Percentiles rank a stretch among this genome's conserved stretches.
Evolutionary conservation across 1,284 basidiomycete species (phyloP).

Genomic region (Somion occarium): DNA sequence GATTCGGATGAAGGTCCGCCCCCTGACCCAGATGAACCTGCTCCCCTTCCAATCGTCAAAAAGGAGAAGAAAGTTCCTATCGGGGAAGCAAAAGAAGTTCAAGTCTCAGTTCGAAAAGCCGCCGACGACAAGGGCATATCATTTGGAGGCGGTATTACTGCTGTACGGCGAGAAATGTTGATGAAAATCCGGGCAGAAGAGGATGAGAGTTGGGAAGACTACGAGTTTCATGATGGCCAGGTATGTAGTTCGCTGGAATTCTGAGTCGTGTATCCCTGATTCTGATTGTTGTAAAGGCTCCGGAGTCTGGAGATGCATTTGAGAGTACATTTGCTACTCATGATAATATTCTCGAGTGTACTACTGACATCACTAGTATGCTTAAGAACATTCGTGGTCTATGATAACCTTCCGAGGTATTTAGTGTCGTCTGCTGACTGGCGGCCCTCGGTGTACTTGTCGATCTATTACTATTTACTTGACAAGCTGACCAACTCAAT

Average conservation of each 20-base stretch:
- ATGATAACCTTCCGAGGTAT: constrained; percentile 23
- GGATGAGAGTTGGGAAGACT: constrained; percentile 66
- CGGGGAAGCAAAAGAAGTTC: constrained; percentile 65
- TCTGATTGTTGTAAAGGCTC: constrained; percentile 37
- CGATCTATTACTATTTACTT: background rate
- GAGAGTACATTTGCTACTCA: constrained; percentile 61
- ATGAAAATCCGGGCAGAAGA: constrained; percentile 65
- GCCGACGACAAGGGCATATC: constrained; percentile 55
- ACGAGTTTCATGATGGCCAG: constrained; percentile 56
- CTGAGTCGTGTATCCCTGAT: background rate
- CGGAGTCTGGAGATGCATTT: constrained; percentile 50
- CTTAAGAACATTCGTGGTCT: constrained; percentile 57
- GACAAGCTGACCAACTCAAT: background rate
- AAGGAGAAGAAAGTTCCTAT: constrained; percentile 53
- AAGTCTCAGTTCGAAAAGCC: constrained; percentile 63
- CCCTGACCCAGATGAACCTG: constrained; percentile 69
- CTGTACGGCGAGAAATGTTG: constrained; percentile 64
- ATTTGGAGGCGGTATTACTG: constrained; percentile 26
- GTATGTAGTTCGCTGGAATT: constrained; percentile 34
- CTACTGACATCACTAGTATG: constrained; percentile 55
- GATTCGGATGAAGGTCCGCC: constrained; percentile 77
- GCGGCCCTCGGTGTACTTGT: background rate
- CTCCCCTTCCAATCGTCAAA: constrained; percentile 33
- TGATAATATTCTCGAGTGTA: constrained; percentile 49
- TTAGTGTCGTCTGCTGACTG: background rate